These are phyloP conservation scores for Arabidopsis arenosa DNA, from an alignment of 345 rosid genomes.

Conservation along the genomic window DNA sequence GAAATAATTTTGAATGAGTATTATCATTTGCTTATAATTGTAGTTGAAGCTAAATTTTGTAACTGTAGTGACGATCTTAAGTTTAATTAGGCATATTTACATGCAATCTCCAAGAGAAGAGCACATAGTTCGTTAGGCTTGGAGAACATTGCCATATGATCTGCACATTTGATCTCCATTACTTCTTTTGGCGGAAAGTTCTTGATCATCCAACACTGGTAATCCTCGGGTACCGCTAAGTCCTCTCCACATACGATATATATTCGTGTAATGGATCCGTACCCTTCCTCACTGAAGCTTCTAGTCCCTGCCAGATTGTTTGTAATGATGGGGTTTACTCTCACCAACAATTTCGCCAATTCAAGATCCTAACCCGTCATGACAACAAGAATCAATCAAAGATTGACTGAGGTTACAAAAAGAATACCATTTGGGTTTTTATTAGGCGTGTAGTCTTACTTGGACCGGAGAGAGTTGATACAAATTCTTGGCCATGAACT, in stretches of 20 bases:
- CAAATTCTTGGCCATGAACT: neutral
- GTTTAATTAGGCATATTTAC: neutral
- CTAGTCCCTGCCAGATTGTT: slow-evolving; percentile 37
- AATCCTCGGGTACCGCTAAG: neutral
- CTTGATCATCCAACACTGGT: slow-evolving; percentile 47
- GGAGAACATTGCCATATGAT: slow-evolving; percentile 52
- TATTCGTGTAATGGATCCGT: slow-evolving; percentile 32
- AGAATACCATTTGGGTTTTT: neutral
- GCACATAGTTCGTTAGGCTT: slow-evolving; percentile 39
- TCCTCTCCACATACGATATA: slow-evolving; percentile 44
- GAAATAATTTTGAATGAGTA: too few relatives aligned
- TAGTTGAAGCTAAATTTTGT: neutral
- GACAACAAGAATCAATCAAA: neutral
- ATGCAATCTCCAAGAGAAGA: slow-evolving; percentile 27
- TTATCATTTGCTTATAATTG: too few relatives aligned
- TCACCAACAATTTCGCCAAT: slow-evolving; percentile 40
- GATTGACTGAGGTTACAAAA: neutral
- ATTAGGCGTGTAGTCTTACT: neutral
- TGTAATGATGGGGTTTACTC: slow-evolving; percentile 43
- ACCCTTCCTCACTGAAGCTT: slow-evolving; percentile 37
- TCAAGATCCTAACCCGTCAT: slow-evolving; percentile 40
- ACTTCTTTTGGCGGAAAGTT: slow-evolving; percentile 40
- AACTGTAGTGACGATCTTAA: neutral
- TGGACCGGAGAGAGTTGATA: slow-evolving; percentile 23
- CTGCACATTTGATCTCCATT: slow-evolving; percentile 39